These are phyloP conservation scores for Novymonas esmeraldas DNA, from an alignment of 208 protist species.

Conservation along the genomic window DNA sequence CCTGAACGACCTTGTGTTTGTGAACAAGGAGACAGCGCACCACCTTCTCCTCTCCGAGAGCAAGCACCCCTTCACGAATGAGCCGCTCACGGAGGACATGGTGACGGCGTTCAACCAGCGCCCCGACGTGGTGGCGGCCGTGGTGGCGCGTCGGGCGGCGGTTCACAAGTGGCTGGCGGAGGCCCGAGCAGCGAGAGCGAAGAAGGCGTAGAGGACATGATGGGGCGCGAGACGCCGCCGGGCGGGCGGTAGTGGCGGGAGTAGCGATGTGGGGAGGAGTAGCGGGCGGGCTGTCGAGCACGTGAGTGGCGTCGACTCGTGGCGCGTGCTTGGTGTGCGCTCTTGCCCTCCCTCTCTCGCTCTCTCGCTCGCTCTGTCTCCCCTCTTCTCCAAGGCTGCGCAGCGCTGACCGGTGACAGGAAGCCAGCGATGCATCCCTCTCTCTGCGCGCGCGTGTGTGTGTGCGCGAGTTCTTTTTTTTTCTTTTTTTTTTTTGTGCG, in stretches of 20 bases:
- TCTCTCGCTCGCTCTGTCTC: background rate
- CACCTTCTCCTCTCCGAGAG: conserved; percentile 84
- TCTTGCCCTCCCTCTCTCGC: background rate
- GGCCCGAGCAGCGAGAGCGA: conserved; percentile 19
- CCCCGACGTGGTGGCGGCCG: conserved; percentile 57
- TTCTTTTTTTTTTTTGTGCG: no score
- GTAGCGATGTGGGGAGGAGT: no score
- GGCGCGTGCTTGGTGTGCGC: no score
- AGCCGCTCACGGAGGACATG: conserved; percentile 86
- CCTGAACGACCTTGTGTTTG: conserved; percentile 72
- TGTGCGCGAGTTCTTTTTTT: no score
- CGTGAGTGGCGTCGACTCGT: no score
- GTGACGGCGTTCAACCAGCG: conserved; percentile 81
- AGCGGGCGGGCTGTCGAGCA: no score
- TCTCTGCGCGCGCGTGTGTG: background rate
- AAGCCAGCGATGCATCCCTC: no score
- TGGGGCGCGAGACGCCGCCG: no score
- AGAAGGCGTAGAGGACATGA: background rate
- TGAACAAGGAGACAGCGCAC: conserved; percentile 86
- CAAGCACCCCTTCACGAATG: conserved; percentile 91
- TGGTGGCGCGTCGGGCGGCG: conserved; percentile 51
- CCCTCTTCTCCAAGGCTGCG: no score
- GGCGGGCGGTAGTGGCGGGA: no score
- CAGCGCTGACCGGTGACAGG: no score
- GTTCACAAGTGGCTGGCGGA: conserved; percentile 69